Percentiles rank a stretch among this genome's conserved stretches.
phyloP scores from a whole-genome alignment of 2,329 filamentous ascomycete species.

The Aspergillus ochraceoroseus region DNA sequence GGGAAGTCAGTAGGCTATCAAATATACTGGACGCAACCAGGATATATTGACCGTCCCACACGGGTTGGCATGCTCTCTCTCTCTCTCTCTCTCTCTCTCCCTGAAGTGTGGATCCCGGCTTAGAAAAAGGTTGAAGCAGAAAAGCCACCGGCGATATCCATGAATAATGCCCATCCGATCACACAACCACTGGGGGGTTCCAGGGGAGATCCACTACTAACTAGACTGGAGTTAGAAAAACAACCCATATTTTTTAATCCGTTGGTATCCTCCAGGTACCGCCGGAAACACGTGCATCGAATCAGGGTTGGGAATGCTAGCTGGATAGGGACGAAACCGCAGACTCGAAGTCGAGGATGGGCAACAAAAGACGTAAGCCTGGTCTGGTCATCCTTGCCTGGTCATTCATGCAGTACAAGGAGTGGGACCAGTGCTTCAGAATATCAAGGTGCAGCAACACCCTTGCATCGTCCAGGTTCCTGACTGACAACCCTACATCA shows the following conservation, averaged over 20 bases:
- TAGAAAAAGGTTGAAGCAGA: conserved; percentile 11
- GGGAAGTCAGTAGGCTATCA: conserved; percentile 4
- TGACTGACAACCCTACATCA: conserved; percentile 15
- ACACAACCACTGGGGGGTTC: conserved; percentile 9
- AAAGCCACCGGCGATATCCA: conserved; percentile 8
- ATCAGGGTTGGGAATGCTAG: conserved; percentile 8
- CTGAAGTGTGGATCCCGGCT: conserved; percentile 20
- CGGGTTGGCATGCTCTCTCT: conserved; percentile 17
- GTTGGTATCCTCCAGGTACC: too few relatives aligned
- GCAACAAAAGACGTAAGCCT: conserved; percentile 3
- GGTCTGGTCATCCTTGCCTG: conserved; percentile 16
- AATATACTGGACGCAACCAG: conserved; percentile 11
- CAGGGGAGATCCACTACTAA: conserved; percentile 14
- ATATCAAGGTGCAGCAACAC: conserved; percentile 13
- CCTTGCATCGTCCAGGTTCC: conserved; percentile 19
- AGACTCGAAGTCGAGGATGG: too few relatives aligned
- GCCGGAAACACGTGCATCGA: conserved; percentile 13
- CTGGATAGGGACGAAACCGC: neutral
- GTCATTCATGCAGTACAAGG: conserved; percentile 15
- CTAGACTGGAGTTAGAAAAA: too few relatives aligned
- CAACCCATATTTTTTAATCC: too few relatives aligned
- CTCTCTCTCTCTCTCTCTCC: too few relatives aligned
- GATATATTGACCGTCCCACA: conserved; percentile 17
- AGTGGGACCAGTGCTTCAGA: conserved; percentile 16
- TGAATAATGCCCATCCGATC: conserved; percentile 9